These are phyloP conservation scores for Vigna mungo DNA, from an alignment of 306 rosid species.

Conservation along the genomic window DNA sequence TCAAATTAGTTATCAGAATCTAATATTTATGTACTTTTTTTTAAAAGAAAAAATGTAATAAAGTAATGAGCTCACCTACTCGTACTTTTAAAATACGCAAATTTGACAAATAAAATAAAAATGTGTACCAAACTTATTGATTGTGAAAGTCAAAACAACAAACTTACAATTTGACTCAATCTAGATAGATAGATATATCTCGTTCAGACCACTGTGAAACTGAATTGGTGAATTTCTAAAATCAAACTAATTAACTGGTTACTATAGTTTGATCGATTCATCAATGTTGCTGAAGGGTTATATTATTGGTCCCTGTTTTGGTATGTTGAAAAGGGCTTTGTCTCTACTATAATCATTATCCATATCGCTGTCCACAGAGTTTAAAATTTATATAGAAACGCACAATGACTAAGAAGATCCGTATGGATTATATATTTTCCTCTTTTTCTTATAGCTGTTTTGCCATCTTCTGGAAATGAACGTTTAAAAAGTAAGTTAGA, in stretches of 20 bases:
- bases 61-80: not conserved
- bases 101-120: not conserved
- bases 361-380: not conserved
- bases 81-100: not conserved
- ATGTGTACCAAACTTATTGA: not conserved
- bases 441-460: not conserved
- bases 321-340: not conserved
- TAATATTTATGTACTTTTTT: no score
- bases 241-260: not conserved
- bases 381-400: slow-evolving; percentile 13
- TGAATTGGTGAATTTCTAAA: not conserved
- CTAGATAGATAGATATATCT: not conserved
- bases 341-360: not conserved
- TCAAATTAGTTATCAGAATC: not conserved
- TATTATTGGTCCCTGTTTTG: slow-evolving; percentile 2
- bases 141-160: slow-evolving; percentile 6
- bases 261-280: slow-evolving; percentile 20
- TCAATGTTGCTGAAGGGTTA: not conserved
- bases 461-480: slow-evolving; percentile 9
- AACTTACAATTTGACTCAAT: not conserved
- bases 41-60: not conserved
- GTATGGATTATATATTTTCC: slow-evolving; percentile 16
- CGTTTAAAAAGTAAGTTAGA: not conserved
- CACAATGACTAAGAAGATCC: not conserved
- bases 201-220: slow-evolving; percentile 2